These are phyloP conservation scores for Xerophyta viscosa DNA, from an alignment of 106 monocot species.

Conservation along the genomic window DNA sequence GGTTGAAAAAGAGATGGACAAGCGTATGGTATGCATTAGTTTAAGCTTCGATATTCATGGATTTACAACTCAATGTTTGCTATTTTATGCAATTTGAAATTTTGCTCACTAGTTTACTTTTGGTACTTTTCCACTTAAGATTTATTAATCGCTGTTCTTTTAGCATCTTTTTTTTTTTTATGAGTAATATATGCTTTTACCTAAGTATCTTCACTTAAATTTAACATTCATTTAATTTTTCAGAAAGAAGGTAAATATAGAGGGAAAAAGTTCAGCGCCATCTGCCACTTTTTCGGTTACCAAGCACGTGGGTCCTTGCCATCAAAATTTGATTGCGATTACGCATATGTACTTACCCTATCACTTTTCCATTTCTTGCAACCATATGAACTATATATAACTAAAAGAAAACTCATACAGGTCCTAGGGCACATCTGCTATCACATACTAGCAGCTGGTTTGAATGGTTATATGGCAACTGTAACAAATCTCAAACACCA, in stretches of 20 bases:
- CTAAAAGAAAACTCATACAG: conserved; percentile 17
- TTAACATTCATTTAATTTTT: too few relatives aligned
- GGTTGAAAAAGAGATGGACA: conserved; percentile 48
- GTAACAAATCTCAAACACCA: conserved; percentile 78
- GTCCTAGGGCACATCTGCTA: conserved; percentile 47
- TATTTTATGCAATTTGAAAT: too few relatives aligned
- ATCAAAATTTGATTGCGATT: conserved; percentile 90
- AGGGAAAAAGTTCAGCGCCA: conserved; percentile 83
- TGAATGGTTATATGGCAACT: conserved; percentile 59
- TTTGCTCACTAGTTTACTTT: too few relatives aligned
- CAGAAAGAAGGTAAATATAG: conserved; percentile 84
- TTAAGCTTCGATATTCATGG: too few relatives aligned
- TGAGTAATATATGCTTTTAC: too few relatives aligned
- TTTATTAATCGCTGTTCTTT: too few relatives aligned
- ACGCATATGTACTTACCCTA: conserved; percentile 82
- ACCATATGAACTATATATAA: too few relatives aligned
- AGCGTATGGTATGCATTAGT: conserved; percentile 25
- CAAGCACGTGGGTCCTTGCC: conserved; percentile 91
- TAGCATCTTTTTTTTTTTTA: too few relatives aligned
- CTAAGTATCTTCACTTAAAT: too few relatives aligned
- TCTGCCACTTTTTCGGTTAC: conserved; percentile 96
- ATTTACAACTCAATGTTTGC: too few relatives aligned
- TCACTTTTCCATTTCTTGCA: too few relatives aligned
- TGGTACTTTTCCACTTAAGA: too few relatives aligned
- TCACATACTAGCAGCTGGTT: conserved; percentile 41